These are phyloP conservation scores for Quercus engelmannii DNA, from an alignment of 306 rosid species.

Conservation along the genomic window DNA sequence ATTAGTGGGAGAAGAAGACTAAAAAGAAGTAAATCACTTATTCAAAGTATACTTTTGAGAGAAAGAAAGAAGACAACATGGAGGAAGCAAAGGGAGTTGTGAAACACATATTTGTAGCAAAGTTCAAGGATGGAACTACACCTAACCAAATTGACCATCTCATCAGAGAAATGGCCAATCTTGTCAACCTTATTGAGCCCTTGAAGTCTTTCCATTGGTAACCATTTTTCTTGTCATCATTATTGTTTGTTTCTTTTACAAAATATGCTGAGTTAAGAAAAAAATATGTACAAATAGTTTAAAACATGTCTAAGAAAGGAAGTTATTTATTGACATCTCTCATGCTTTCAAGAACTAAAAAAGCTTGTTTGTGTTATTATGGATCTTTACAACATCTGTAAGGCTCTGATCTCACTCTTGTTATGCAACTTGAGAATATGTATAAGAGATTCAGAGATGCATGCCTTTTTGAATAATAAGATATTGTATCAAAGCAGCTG, in stretches of 20 bases:
- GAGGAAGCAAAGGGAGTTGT: neutral
- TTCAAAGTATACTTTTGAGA: neutral
- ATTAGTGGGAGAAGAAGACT: no score
- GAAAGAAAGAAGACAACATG: neutral
- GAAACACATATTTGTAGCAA: neutral
- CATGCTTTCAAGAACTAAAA: no score
- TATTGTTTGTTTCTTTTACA: neutral
- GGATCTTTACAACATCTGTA: no score
- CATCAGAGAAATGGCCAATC: neutral
- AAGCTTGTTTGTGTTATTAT: no score
- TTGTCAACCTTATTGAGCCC: neutral
- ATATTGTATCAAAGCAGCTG: no score
- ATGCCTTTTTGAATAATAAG: no score
- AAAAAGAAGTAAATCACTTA: no score
- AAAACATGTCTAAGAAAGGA: no score
- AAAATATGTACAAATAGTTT: neutral
- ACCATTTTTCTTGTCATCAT: neutral
- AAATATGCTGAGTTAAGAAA: neutral
- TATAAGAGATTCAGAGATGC: no score
- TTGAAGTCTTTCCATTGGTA: neutral
- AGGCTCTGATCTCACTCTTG: no score
- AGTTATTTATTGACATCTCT: no score
- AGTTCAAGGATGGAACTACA: conserved; percentile 2
- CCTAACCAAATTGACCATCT: neutral
- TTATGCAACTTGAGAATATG: no score